phyloP scores from a whole-genome alignment of 345 rosid genomes.

The Diplotaxis tenuifolia region DNA sequence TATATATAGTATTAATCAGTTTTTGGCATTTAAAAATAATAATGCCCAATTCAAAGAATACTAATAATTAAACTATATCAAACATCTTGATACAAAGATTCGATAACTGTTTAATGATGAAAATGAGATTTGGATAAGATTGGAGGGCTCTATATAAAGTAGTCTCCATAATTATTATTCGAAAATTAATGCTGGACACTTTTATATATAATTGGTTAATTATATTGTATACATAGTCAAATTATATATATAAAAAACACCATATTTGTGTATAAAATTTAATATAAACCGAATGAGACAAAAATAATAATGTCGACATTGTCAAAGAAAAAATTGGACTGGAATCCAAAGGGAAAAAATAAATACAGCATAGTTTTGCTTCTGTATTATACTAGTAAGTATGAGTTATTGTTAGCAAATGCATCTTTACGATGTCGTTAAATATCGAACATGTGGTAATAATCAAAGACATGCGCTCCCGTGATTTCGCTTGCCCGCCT shows the following conservation, averaged over 20 bases:
- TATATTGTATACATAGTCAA: neutral
- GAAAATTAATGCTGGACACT: neutral
- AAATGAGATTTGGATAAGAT: constrained; percentile 31
- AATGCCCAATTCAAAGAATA: too few relatives aligned
- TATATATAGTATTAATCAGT: too few relatives aligned
- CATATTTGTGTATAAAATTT: neutral
- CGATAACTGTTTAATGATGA: constrained; percentile 31
- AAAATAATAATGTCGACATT: neutral
- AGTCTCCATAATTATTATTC: constrained; percentile 24
- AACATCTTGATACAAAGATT: constrained; percentile 14
- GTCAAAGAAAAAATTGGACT: neutral
- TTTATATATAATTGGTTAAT: neutral
- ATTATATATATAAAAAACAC: neutral
- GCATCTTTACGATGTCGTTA: constrained; percentile 23
- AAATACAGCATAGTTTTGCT: neutral
- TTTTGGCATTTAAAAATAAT: too few relatives aligned
- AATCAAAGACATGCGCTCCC: constrained; percentile 21
- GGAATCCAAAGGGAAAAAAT: neutral
- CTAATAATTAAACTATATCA: constrained; percentile 17
- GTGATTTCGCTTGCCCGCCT: neutral
- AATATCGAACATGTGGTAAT: constrained; percentile 28
- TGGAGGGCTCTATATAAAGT: constrained; percentile 33
- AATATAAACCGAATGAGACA: neutral
- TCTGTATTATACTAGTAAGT: neutral
- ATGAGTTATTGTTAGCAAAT: neutral